These are phyloP conservation scores for Diplodia scrobiculata DNA, from an alignment of 2,329 filamentous ascomycete genomes.

Conservation along the genomic window DNA sequence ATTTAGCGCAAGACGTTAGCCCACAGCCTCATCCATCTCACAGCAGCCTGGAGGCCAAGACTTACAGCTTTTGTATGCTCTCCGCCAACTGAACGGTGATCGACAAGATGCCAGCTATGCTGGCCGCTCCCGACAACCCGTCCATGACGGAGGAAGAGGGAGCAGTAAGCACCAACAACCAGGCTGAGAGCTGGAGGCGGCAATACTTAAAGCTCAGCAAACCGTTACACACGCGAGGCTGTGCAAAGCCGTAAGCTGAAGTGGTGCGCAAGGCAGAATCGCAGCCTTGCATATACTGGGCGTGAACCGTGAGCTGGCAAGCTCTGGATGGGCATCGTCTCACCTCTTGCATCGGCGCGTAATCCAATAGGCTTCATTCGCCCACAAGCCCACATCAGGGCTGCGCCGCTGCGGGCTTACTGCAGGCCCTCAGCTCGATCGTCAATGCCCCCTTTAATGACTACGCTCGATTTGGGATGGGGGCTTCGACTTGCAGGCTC, in stretches of 20 bases:
- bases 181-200: not conserved
- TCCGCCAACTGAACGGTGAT: conserved; percentile 43
- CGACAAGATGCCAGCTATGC: conserved; percentile 46
- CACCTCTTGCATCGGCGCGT: not conserved
- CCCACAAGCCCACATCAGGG: too few species aligned
- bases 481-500: too few species aligned
- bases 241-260: not conserved
- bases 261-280: not conserved
- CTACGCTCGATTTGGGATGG: too few species aligned
- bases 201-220: not conserved
- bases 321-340: not conserved
- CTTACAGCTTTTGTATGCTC: not conserved
- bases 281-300: not conserved
- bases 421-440: too few species aligned
- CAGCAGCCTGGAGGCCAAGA: too few species aligned
- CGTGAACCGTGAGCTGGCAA: not conserved
- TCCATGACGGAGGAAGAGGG: conserved; percentile 36
- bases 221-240: not conserved
- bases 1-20: not conserved
- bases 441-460: too few species aligned
- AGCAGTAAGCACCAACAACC: not conserved
- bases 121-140: conserved; percentile 42
- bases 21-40: too few species aligned
- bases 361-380: not conserved
- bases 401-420: too few species aligned